These are phyloP conservation scores for Rugonectria rugulosa DNA, from an alignment of 2,329 filamentous ascomycete species.

Conservation along the genomic window DNA sequence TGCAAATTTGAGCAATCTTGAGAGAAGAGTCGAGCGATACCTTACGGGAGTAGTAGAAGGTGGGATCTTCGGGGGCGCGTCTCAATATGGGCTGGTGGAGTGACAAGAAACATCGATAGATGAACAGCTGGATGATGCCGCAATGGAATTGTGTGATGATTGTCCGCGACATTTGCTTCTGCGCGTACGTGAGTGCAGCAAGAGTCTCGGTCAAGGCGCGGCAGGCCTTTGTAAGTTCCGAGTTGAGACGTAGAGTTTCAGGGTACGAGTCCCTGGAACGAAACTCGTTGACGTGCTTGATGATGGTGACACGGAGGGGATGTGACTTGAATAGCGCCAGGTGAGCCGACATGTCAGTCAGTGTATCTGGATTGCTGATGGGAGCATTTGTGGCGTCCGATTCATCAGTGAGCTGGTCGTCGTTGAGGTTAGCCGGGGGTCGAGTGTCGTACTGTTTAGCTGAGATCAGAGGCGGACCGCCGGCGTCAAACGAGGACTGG, in stretches of 20 bases:
- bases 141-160: constrained; percentile 50
- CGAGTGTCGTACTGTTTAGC: constrained; percentile 58
- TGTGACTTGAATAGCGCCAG: constrained; percentile 55
- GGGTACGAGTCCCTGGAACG: constrained; percentile 53
- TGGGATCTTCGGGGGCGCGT: constrained; percentile 53
- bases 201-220: constrained; percentile 44
- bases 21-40: constrained; percentile 54
- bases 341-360: constrained; percentile 58
- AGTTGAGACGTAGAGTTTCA: constrained; percentile 55
- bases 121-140: constrained; percentile 51
- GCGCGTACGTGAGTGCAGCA: constrained; percentile 45
- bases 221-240: constrained; percentile 52
- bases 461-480: constrained; percentile 57
- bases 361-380: constrained; percentile 16
- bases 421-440: constrained; percentile 59
- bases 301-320: constrained; percentile 51
- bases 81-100: constrained; percentile 61
- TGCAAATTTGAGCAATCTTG: constrained; percentile 45
- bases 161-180: constrained; percentile 26
- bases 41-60: constrained; percentile 62
- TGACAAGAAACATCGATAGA: constrained; percentile 58
- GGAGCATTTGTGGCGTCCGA: constrained; percentile 33
- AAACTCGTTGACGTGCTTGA: constrained; percentile 57
- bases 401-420: constrained; percentile 56
- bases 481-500: constrained; percentile 58